A percentile compares a stretch with the other conserved stretches of the same genome.
Evolutionary conservation across 305 asterid genomes (phyloP).

Genomic region (Ajuga reptans): DNA sequence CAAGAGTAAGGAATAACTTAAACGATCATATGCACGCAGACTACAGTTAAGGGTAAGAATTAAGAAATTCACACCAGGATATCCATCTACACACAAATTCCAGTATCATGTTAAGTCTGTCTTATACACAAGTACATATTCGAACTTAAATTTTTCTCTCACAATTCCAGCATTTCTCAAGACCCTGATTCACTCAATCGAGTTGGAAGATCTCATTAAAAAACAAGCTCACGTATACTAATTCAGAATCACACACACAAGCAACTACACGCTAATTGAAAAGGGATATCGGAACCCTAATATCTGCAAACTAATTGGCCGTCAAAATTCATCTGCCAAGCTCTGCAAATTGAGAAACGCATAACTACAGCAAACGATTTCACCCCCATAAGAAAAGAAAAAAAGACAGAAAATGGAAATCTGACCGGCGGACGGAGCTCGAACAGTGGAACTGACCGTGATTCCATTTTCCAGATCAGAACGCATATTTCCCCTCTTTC

Average conservation of each 20-base stretch:
- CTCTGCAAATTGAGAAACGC: neutral
- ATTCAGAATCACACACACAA: neutral
- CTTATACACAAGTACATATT: neutral
- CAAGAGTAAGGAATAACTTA: constrained; percentile 12
- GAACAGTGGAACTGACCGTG: constrained; percentile 22
- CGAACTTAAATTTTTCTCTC: neutral
- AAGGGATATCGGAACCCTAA: constrained; percentile 5
- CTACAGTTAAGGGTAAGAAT: neutral
- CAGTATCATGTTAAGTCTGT: neutral
- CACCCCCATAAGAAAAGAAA: neutral
- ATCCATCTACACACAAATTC: neutral
- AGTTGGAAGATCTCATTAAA: neutral
- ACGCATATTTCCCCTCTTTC: constrained; percentile 19
- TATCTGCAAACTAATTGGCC: neutral
- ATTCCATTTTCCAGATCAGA: constrained; percentile 26
- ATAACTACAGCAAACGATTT: neutral
- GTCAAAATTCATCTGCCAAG: constrained; percentile 8
- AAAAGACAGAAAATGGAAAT: neutral
- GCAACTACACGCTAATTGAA: neutral
- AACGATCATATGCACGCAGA: constrained; percentile 1
- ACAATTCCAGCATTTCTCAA: neutral
- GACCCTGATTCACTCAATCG: neutral
- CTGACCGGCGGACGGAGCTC: constrained; percentile 26
- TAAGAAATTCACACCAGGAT: neutral
- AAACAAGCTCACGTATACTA: neutral